Evolutionary conservation across 2,329 filamentous ascomycete species (phyloP).

Genomic region (Diaporthe destruens): DNA sequence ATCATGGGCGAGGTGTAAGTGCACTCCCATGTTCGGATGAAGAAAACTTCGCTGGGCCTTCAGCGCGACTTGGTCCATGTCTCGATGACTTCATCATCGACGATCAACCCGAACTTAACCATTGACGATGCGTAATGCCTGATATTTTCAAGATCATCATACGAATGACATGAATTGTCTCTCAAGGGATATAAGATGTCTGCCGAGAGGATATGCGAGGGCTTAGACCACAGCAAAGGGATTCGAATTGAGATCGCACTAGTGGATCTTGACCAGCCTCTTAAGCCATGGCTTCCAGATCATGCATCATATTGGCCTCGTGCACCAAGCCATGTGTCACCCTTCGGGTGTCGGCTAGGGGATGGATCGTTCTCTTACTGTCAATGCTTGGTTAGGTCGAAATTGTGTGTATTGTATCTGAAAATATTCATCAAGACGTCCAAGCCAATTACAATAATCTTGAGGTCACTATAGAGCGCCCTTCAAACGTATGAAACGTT

Average conservation of each 20-base stretch:
- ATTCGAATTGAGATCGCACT: not conserved
- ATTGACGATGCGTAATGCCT: not conserved
- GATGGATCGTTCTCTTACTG: not conserved
- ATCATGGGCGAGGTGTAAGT: no score
- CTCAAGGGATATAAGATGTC: not conserved
- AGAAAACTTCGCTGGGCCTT: no score
- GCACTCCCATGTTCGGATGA: no score
- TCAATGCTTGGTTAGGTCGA: not conserved
- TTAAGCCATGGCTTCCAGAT: not conserved
- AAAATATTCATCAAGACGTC: not conserved
- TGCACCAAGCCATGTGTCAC: not conserved
- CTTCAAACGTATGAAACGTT: not conserved
- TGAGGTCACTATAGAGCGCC: not conserved
- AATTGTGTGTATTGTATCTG: not conserved
- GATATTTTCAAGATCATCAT: not conserved
- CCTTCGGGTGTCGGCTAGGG: not conserved
- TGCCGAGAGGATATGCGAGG: not conserved
- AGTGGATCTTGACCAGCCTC: not conserved
- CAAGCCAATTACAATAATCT: not conserved
- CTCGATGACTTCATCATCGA: not conserved
- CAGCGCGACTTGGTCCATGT: no score
- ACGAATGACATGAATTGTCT: not conserved
- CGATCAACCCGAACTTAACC: not conserved
- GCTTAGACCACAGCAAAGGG: not conserved
- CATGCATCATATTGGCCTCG: not conserved